These are phyloP conservation scores for Metschnikowia corniflorae DNA, from an alignment of 805 yeast species.

Conservation along the genomic window DNA sequence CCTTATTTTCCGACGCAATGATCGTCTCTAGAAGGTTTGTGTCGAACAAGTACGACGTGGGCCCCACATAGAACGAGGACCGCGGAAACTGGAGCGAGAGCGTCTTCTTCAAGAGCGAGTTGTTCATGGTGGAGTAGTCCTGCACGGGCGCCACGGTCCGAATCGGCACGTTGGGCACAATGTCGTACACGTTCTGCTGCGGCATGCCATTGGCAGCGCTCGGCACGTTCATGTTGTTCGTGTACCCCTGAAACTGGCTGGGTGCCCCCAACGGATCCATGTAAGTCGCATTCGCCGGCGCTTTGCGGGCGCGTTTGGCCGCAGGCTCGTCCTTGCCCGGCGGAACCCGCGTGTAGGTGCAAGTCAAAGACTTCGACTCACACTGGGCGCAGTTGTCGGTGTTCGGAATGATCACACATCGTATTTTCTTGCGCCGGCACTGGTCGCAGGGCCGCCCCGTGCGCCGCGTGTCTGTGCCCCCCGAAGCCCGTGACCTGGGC, in stretches of 20 bases:
- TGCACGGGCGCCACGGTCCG: slow-evolving; percentile 58
- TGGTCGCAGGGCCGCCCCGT: slow-evolving; percentile 71
- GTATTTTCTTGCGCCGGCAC: slow-evolving; percentile 74
- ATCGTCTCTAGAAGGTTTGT: slow-evolving; percentile 62
- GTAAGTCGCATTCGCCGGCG: not conserved
- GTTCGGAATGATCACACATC: slow-evolving; percentile 69
- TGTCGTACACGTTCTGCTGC: slow-evolving; percentile 7
- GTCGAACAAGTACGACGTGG: slow-evolving; percentile 78
- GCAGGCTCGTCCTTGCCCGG: slow-evolving; percentile 40
- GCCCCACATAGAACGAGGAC: slow-evolving; percentile 84
- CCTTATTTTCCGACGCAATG: slow-evolving; percentile 31
- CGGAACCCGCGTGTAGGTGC: slow-evolving; percentile 52
- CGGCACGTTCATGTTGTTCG: not conserved
- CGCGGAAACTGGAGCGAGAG: slow-evolving; percentile 82
- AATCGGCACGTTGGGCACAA: slow-evolving; percentile 40
- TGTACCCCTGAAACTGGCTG: not conserved
- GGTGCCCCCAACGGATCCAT: not conserved
- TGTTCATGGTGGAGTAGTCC: slow-evolving; percentile 62
- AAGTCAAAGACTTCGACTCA: slow-evolving; percentile 66
- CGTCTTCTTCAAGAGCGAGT: slow-evolving; percentile 64
- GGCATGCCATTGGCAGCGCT: not conserved
- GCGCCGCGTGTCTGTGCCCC: not conserved
- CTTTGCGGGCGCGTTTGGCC: slow-evolving; percentile 30
- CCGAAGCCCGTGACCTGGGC: not conserved
- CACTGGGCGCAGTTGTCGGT: slow-evolving; percentile 69